Conservation (phyloP, 371 early-diverging fungal species). For the Coemansia sp. region DNA sequence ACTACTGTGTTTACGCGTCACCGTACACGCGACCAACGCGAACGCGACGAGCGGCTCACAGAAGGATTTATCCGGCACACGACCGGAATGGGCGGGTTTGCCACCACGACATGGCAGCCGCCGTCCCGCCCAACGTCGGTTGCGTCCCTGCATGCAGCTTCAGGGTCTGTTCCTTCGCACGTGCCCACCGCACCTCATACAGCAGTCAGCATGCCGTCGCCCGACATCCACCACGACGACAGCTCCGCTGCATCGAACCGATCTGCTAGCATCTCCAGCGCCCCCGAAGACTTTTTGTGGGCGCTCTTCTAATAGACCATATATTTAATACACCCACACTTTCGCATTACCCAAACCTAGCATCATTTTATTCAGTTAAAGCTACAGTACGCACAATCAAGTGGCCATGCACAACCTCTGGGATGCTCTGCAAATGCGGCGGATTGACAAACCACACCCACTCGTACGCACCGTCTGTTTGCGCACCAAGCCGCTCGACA, state of each 20-base stretch:
- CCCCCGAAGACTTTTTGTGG: constrained; percentile 15
- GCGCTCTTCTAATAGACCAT: constrained; percentile 6
- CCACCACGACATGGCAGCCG: constrained; percentile 31
- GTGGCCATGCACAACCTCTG: constrained; percentile 51
- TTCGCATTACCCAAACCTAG: too few species aligned
- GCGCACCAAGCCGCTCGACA: constrained; percentile 19
- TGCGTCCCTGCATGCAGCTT: constrained; percentile 5
- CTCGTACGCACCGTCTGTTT: constrained; percentile 31
- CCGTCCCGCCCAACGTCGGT: constrained; percentile 24
- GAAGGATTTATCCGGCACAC: constrained; percentile 45
- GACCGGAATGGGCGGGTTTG: constrained; percentile 44
- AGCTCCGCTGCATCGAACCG: neutral
- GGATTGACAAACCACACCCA: constrained; percentile 54
- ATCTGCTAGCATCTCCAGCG: constrained; percentile 9
- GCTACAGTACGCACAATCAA: constrained; percentile 29
- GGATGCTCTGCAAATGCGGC: constrained; percentile 53
- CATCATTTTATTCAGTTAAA: neutral
- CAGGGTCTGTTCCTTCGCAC: neutral
- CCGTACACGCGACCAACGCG: constrained; percentile 17
- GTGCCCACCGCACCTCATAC: neutral
- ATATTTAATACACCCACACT: neutral
- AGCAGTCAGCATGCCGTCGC: constrained; percentile 11
- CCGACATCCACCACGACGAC: neutral
- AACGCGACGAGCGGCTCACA: constrained; percentile 31
- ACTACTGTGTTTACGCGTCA: constrained; percentile 7